A percentile compares a stretch with the other conserved stretches of the same genome.
Conservation (phyloP, 768 basidiomycete species). For the Lactifluus piperatus region DNA sequence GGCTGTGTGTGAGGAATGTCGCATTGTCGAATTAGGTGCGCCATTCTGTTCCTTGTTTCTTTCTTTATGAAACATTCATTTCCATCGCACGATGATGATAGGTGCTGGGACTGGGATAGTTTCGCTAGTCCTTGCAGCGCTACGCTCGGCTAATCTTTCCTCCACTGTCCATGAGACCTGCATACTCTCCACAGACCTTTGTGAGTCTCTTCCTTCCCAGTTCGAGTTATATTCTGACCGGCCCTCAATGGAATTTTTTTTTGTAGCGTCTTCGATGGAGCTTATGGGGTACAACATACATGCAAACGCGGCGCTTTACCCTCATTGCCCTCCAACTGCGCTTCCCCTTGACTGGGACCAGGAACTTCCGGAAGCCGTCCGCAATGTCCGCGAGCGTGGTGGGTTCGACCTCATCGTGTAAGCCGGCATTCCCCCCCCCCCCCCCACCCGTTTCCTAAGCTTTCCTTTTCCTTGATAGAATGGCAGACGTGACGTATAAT, state of each 20-base stretch:
- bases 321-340: conserved; percentile 25
- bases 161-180: conserved; percentile 7
- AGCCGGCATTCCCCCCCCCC: conserved; percentile 23
- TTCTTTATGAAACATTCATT: too few relatives aligned
- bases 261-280: conserved; percentile 68
- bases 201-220: conserved; percentile 15
- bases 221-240: neutral
- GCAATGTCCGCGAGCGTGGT: conserved; percentile 21
- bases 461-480: conserved; percentile 37
- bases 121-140: conserved; percentile 51
- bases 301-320: conserved; percentile 33
- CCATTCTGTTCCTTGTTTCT: neutral
- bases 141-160: conserved; percentile 34
- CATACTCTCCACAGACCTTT: conserved; percentile 21
- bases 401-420: conserved; percentile 65
- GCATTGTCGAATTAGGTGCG: conserved; percentile 65
- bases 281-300: conserved; percentile 65
- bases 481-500: conserved; percentile 93
- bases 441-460: neutral
- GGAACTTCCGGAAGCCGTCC: conserved; percentile 39
- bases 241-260: neutral
- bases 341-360: conserved; percentile 72
- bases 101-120: conserved; percentile 86
- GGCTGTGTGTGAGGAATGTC: conserved; percentile 32
- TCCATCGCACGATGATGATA: too few relatives aligned